phyloP scores from a whole-genome alignment of 2,329 filamentous ascomycete species.

The Piedraia hortae region DNA sequence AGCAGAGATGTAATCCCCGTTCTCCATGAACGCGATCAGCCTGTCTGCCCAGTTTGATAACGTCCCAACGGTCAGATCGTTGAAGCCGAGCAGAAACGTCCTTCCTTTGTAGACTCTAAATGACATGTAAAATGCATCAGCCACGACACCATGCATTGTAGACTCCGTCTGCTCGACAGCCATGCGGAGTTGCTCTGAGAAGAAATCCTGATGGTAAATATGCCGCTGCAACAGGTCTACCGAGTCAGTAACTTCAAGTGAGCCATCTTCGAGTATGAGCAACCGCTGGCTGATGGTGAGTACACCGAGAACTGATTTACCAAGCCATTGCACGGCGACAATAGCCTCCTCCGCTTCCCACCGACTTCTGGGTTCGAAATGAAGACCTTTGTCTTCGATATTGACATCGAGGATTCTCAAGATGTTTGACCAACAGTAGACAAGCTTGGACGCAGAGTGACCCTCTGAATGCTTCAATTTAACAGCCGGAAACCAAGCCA shows the following conservation, averaged over 20 bases:
- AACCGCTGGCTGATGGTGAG: constrained; percentile 84
- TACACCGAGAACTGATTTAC: constrained; percentile 69
- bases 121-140: constrained; percentile 95
- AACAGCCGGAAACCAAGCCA: constrained; percentile 94
- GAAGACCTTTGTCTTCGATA: constrained; percentile 34
- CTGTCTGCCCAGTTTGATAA: constrained; percentile 95
- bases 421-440: constrained; percentile 98
- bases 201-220: constrained; percentile 74
- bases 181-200: constrained; percentile 58
- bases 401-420: constrained; percentile 76
- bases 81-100: constrained; percentile 77
- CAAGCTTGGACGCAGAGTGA: constrained; percentile 59
- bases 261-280: constrained; percentile 71
- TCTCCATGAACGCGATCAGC: constrained; percentile 77
- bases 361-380: constrained; percentile 56
- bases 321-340: constrained; percentile 89
- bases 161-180: constrained; percentile 77
- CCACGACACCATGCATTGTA: constrained; percentile 83
- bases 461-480: constrained; percentile 42
- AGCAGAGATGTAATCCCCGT: constrained; percentile 81
- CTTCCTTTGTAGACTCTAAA: constrained; percentile 87
- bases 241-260: constrained; percentile 73
- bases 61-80: constrained; percentile 70
- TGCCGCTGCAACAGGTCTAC: constrained; percentile 81
- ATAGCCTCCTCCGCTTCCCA: constrained; percentile 92